Conservation (phyloP, 1,284 basidiomycete species). For the Pseudozyma sp. region DNA sequence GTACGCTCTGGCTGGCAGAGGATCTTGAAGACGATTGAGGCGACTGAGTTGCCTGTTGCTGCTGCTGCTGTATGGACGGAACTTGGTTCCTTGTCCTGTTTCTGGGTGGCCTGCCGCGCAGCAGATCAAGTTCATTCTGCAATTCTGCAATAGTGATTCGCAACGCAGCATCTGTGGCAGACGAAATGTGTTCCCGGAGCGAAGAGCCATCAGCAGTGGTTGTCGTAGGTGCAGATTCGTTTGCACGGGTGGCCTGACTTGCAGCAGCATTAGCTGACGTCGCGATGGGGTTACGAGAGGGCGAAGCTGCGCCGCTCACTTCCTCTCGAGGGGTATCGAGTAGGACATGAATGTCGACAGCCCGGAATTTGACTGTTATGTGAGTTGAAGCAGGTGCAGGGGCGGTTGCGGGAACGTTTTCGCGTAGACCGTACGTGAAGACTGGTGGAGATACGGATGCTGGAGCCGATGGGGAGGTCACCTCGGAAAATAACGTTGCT, state of each 20-base stretch:
- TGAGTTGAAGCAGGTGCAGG: no score
- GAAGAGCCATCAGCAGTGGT: background rate
- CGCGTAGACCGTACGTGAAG: no score
- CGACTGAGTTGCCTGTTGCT: background rate
- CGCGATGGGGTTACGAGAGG: background rate
- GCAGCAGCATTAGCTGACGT: background rate
- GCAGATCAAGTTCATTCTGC: no score
- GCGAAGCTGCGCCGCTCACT: background rate
- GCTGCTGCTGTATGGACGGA: background rate
- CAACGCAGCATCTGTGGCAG: background rate
- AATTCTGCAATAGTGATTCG: no score
- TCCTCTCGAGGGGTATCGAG: background rate
- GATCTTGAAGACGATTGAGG: background rate
- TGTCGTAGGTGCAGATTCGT: background rate
- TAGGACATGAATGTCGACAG: background rate
- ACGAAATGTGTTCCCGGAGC: background rate
- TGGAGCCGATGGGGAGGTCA: no score
- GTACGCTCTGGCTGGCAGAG: background rate
- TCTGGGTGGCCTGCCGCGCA: no score
- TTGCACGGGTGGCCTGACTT: background rate
- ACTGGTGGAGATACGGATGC: no score
- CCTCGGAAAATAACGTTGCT: no score
- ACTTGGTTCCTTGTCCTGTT: background rate
- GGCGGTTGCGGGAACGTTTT: no score
- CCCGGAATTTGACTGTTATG: no score